Evolutionary conservation across 2,329 filamentous ascomycete genomes (phyloP).

Genomic region (Neonectria magnoliae): DNA sequence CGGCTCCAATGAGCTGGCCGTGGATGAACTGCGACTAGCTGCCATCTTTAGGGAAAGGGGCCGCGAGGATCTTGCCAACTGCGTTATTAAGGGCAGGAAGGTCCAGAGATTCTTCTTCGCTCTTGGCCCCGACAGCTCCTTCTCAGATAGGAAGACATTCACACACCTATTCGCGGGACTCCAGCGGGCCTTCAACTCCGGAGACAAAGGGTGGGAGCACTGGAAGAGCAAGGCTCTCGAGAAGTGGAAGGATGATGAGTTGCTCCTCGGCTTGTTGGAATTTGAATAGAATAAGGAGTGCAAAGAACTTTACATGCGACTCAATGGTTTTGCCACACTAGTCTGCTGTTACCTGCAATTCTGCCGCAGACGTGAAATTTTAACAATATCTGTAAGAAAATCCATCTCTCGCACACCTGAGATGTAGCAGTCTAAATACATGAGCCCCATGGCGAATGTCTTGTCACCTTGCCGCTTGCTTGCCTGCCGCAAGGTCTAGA

Average conservation of each 20-base stretch:
- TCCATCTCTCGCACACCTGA: no score
- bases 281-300: no score
- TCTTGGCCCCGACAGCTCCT: constrained; percentile 22
- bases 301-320: no score
- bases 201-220: neutral
- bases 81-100: constrained; percentile 24
- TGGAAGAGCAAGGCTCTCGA: constrained; percentile 10
- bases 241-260: constrained; percentile 9
- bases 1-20: no score
- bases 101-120: constrained; percentile 33
- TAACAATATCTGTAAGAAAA: no score
- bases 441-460: no score
- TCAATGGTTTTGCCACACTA: no score
- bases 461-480: no score
- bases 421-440: no score
- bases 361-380: no score
- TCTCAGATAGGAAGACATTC: constrained; percentile 18
- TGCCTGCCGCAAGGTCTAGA: no score
- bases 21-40: constrained; percentile 1
- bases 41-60: constrained; percentile 21
- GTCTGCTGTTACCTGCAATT: no score
- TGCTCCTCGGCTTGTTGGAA: constrained; percentile 1
- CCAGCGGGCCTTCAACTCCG: constrained; percentile 9
- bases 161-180: constrained; percentile 22
- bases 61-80: constrained; percentile 31